A percentile compares a stretch with the other conserved stretches of the same genome.
phyloP scores from a whole-genome alignment of 192 early-diverging fungal species.

The Gaertneriomyces semiglobifer region DNA sequence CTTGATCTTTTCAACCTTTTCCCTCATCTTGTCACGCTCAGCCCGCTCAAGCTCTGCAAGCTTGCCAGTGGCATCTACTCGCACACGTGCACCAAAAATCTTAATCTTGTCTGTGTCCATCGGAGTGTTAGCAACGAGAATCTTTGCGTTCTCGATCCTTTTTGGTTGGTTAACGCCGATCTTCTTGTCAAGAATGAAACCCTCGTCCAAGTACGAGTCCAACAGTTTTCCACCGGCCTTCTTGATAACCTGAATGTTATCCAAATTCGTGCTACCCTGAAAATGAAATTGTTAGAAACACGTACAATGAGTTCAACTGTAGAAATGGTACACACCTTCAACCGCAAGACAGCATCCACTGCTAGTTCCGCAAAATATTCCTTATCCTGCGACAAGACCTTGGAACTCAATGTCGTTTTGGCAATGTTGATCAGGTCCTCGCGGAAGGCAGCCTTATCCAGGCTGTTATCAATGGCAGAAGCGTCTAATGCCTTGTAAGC shows the following conservation, averaged over 20 bases:
- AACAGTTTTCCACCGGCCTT: slow-evolving; percentile 91
- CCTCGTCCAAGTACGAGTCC: slow-evolving; percentile 95
- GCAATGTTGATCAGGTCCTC: slow-evolving; percentile 96
- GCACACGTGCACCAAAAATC: slow-evolving; percentile 95
- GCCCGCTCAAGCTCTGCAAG: slow-evolving; percentile 98
- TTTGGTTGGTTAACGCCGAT: slow-evolving; percentile 98
- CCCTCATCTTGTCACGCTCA: slow-evolving; percentile 96
- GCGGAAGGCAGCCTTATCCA: slow-evolving; percentile 69
- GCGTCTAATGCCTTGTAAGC: slow-evolving; percentile 82
- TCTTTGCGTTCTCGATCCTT: slow-evolving; percentile 90
- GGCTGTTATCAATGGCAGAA: slow-evolving; percentile 77
- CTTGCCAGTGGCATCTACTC: slow-evolving; percentile 94
- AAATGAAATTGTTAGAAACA: neutral
- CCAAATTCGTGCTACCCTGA: slow-evolving; percentile 90
- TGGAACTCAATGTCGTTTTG: slow-evolving; percentile 92
- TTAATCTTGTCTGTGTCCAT: slow-evolving; percentile 99
- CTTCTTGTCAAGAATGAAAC: slow-evolving; percentile 98
- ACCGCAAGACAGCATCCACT: slow-evolving; percentile 92
- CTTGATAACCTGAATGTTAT: slow-evolving; percentile 99
- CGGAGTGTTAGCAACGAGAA: slow-evolving; percentile 97
- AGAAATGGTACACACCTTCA: slow-evolving; percentile 57
- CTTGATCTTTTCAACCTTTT: slow-evolving; percentile 98
- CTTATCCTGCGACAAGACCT: slow-evolving; percentile 94
- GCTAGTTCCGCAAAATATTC: slow-evolving; percentile 93
- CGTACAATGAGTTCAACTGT: neutral